Evolutionary conservation across 1,284 basidiomycete genomes (phyloP), one percentile per base, ranked within the genome.

Genomic region (Fistulinella staudtii): DNA sequence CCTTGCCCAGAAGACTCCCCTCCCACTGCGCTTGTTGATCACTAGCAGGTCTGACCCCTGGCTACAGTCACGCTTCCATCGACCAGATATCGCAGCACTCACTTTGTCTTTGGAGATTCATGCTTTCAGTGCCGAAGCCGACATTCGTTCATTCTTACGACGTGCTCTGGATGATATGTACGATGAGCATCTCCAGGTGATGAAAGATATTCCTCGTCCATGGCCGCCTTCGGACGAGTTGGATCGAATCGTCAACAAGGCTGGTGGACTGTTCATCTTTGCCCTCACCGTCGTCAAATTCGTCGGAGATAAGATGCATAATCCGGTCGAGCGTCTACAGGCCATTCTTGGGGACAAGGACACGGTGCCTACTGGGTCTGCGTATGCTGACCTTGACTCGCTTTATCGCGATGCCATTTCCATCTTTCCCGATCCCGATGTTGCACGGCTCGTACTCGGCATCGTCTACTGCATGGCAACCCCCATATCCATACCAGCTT

Each of bases 191-290:
- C 15, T 44, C 3, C 49, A 47, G 9, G 31, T 61, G 21, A 56
- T 56, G 55, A 34, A 23, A 7, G 28, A 44, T n/a, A n/a, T n/a
- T n/a, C n/a, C n/a, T n/a, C n/a, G n/a, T n/a, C n/a, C n/a, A n/a
- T n/a, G n/a, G n/a, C 61, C 62, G 9, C 29, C 52, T 1, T 29
- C 46, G 0, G 45, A 51, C 0, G 52, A 56, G 1, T 43, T 65
- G 1, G 51, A 53, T 8, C 45, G 34, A 0, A 37, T 64, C 1
- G 50, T 57, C 20, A 41, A 29, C n/a, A 60, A 53, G 36, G 49
- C 61, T 3, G 41, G 30, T 5, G 63, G 60, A 8, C 21, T 65
- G 11, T 64, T 64, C 33, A 60, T 56, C 6, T 56, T 56, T 24
- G 58, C 63, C 0, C 31, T 45, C 13, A 60, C 48, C 0, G 48